Conservation (phyloP, 1,284 basidiomycete species). For the Ganoderma lucidum region DNA sequence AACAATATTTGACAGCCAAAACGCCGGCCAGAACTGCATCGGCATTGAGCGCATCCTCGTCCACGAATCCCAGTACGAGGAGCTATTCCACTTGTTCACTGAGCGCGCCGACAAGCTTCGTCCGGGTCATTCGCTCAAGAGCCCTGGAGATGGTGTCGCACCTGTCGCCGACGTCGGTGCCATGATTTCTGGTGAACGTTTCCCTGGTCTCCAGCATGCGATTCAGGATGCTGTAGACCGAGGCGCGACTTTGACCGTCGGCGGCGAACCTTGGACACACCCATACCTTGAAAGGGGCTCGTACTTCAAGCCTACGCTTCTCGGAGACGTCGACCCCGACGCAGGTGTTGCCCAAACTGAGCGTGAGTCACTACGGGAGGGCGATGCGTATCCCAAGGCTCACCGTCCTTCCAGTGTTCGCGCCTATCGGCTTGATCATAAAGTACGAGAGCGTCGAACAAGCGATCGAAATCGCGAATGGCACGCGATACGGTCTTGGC, state of each 20-base stretch:
- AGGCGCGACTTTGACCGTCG: slow-evolving; percentile 77
- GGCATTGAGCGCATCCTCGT: slow-evolving; percentile 95
- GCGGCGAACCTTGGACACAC: slow-evolving; percentile 71
- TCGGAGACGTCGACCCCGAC: slow-evolving; percentile 79
- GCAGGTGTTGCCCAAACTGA: slow-evolving; percentile 86
- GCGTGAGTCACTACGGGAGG: slow-evolving; percentile 54
- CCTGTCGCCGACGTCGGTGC: slow-evolving; percentile 79
- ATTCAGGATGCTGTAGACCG: slow-evolving; percentile 75
- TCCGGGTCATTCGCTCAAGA: slow-evolving; percentile 72
- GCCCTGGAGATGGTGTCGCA: slow-evolving; percentile 69
- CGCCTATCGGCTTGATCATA: slow-evolving; percentile 87
- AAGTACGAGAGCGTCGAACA: slow-evolving; percentile 84
- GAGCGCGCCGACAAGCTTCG: slow-evolving; percentile 74
- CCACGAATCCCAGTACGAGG: slow-evolving; percentile 76
- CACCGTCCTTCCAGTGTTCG: slow-evolving; percentile 71
- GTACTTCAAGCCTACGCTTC: slow-evolving; percentile 90
- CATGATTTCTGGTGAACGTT: slow-evolving; percentile 74
- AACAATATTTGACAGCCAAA: slow-evolving; percentile 65
- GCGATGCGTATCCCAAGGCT: slow-evolving; percentile 10
- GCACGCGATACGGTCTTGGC: slow-evolving; percentile 90
- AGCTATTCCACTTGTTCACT: slow-evolving; percentile 71
- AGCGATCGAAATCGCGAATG: slow-evolving; percentile 87
- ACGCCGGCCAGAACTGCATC: slow-evolving; percentile 96
- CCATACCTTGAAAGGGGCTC: slow-evolving; percentile 71
- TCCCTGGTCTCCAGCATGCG: slow-evolving; percentile 76